phyloP scores from a whole-genome alignment of 1,139 yeast genomes.

The Diutina pseudorugosa region DNA sequence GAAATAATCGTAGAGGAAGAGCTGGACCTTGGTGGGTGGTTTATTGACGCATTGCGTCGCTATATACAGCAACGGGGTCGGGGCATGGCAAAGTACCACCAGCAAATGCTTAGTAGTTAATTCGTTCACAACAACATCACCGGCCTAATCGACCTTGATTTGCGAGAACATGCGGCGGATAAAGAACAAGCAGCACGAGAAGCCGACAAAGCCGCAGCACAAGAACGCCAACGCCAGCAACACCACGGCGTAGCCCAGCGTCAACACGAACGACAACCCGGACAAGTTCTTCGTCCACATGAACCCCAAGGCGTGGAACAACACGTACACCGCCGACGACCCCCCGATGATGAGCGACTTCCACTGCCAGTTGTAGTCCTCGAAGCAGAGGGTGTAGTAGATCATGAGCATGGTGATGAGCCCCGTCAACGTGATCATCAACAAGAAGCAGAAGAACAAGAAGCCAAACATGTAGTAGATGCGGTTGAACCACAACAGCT shows the following conservation, averaged over 20 bases:
- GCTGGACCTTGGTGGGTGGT: not conserved
- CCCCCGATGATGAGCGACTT: slow-evolving; percentile 81
- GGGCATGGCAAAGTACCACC: too few species aligned
- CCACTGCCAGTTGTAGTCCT: slow-evolving; percentile 98
- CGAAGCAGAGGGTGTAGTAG: slow-evolving; percentile 79
- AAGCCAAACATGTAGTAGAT: slow-evolving; percentile 97
- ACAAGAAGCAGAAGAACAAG: slow-evolving; percentile 71
- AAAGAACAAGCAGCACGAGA: slow-evolving; percentile 60
- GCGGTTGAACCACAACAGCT: slow-evolving; percentile 89
- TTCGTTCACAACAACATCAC: too few species aligned
- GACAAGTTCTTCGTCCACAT: slow-evolving; percentile 60
- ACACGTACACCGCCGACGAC: slow-evolving; percentile 77
- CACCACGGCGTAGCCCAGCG: slow-evolving; percentile 74
- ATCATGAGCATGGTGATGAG: slow-evolving; percentile 72
- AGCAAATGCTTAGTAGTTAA: too few species aligned
- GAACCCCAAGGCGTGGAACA: slow-evolving; percentile 60
- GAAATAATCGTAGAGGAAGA: too few species aligned
- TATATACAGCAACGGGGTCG: not conserved
- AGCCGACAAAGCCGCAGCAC: slow-evolving; percentile 84
- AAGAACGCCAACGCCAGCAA: slow-evolving; percentile 65
- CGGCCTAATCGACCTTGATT: slow-evolving; percentile 77
- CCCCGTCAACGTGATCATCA: slow-evolving; percentile 74
- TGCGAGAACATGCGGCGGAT: slow-evolving; percentile 72
- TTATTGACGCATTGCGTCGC: not conserved
- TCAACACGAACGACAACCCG: slow-evolving; percentile 69